phyloP scores from a whole-genome alignment of 1,284 basidiomycete genomes.

The Austroboletus novae-zelandiae region DNA sequence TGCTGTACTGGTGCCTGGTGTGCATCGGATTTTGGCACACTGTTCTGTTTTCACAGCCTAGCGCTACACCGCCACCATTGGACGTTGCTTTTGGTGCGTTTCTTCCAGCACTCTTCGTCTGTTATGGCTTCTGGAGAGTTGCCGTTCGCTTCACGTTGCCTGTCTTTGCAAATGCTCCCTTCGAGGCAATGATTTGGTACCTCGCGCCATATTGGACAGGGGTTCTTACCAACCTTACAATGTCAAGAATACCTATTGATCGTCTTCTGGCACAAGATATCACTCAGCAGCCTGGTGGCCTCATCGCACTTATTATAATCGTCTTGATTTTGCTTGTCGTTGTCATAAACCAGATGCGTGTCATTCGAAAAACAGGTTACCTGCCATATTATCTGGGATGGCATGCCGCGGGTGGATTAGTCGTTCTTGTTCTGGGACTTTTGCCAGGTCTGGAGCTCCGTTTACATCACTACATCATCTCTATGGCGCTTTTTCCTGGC shows the following conservation, averaged over 20 bases:
- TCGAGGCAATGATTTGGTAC: slow-evolving; percentile 76
- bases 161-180: slow-evolving; percentile 61
- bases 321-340: slow-evolving; percentile 59
- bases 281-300: slow-evolving; percentile 62
- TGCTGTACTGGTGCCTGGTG: slow-evolving; percentile 75
- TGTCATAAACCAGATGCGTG: slow-evolving; percentile 75
- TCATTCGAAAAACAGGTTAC: slow-evolving; percentile 83
- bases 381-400: slow-evolving; percentile 71
- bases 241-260: slow-evolving; percentile 70
- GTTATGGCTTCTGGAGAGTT: slow-evolving; percentile 78
- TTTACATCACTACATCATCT: slow-evolving; percentile 75
- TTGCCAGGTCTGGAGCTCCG: slow-evolving; percentile 69
- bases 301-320: slow-evolving; percentile 71
- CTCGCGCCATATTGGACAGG: slow-evolving; percentile 83
- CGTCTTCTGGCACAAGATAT: slow-evolving; percentile 75
- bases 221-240: slow-evolving; percentile 62
- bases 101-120: slow-evolving; percentile 76
- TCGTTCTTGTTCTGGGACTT: slow-evolving; percentile 63
- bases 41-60: slow-evolving; percentile 76
- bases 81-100: slow-evolving; percentile 74
- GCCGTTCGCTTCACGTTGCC: slow-evolving; percentile 77
- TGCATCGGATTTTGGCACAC: slow-evolving; percentile 90
- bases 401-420: slow-evolving; percentile 67
- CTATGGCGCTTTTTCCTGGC: slow-evolving; percentile 73
- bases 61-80: slow-evolving; percentile 63